A percentile compares a stretch with the other conserved stretches of the same genome.
These are phyloP conservation scores for Exserohilum turcica DNA, from an alignment of 2,329 filamentous ascomycete genomes.

Conservation along the genomic window DNA sequence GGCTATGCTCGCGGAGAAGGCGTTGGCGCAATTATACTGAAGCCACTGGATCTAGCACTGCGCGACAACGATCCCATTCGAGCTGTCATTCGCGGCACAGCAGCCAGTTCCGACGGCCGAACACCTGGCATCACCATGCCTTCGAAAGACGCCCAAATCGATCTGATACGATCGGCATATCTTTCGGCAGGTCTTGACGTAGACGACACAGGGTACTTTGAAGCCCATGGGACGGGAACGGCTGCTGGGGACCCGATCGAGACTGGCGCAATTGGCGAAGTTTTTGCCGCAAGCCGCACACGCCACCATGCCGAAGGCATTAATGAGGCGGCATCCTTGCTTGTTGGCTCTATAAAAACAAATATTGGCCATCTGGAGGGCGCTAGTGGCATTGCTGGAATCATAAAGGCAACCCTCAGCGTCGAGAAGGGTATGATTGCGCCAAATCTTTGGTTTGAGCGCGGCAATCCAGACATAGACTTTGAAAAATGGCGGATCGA, in stretches of 20 bases:
- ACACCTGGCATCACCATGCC: slow-evolving; percentile 44
- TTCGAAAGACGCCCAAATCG: slow-evolving; percentile 52
- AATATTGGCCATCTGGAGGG: slow-evolving; percentile 53
- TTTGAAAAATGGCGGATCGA: slow-evolving; percentile 16
- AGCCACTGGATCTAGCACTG: slow-evolving; percentile 31
- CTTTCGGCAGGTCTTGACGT: slow-evolving; percentile 42
- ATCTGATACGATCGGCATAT: slow-evolving; percentile 25
- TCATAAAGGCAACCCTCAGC: neutral
- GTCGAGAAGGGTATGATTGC: slow-evolving; percentile 40
- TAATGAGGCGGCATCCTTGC: slow-evolving; percentile 11
- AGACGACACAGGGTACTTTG: slow-evolving; percentile 29
- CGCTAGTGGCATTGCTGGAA: slow-evolving; percentile 24
- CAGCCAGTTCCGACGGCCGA: slow-evolving; percentile 18
- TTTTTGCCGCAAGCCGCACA: slow-evolving; percentile 12
- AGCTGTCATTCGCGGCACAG: slow-evolving; percentile 36
- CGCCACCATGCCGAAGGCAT: slow-evolving; percentile 1
- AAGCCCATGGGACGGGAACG: slow-evolving; percentile 38
- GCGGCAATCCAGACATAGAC: slow-evolving; percentile 19
- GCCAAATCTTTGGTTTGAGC: slow-evolving; percentile 20
- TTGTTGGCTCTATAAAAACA: slow-evolving; percentile 37
- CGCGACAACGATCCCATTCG: slow-evolving; percentile 39
- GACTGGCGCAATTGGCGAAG: slow-evolving; percentile 12
- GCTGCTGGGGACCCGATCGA: slow-evolving; percentile 32
- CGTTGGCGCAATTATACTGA: slow-evolving; percentile 42
- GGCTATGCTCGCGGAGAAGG: slow-evolving; percentile 71